Evolutionary conservation across 441 rosid species (phyloP).

Genomic region (Adansonia gregorii): DNA sequence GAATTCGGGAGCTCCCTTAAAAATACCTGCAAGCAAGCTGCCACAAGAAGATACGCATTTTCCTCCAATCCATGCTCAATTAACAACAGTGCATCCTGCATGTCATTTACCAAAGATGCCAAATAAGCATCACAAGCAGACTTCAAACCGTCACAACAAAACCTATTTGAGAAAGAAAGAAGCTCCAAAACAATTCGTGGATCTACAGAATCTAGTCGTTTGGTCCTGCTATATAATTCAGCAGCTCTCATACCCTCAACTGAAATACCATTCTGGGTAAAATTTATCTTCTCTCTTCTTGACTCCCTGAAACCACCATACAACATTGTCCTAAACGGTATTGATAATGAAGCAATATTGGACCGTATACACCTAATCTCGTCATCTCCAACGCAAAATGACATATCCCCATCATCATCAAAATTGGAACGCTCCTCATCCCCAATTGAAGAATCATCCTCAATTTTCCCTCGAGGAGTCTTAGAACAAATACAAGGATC

Average conservation of each 20-base stretch:
- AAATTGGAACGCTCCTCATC: constrained; percentile 67
- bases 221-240: constrained; percentile 74
- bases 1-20: constrained; percentile 81
- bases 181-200: constrained; percentile 72
- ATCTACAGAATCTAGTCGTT: constrained; percentile 50
- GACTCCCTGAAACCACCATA: constrained; percentile 76
- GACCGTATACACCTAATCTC: constrained; percentile 78
- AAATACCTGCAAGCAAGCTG: constrained; percentile 85
- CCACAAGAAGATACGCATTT: constrained; percentile 70
- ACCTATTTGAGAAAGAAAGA: constrained; percentile 75
- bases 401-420: constrained; percentile 65
- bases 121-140: constrained; percentile 73
- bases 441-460: constrained; percentile 35
- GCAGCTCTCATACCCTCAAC: constrained; percentile 74
- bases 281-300: constrained; percentile 66
- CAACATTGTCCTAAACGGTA: constrained; percentile 78
- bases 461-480: constrained; percentile 37
- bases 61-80: constrained; percentile 89
- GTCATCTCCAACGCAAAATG: constrained; percentile 76
- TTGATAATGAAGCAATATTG: constrained; percentile 72
- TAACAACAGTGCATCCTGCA: constrained; percentile 68
- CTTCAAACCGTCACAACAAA: constrained; percentile 92
- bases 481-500: constrained; percentile 69
- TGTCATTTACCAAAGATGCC: constrained; percentile 60
- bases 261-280: constrained; percentile 73